A percentile compares a stretch with the other conserved stretches of the same genome.
Evolutionary conservation across 2,329 filamentous ascomycete species (phyloP).

Genomic region (Aspergillus melleus): DNA sequence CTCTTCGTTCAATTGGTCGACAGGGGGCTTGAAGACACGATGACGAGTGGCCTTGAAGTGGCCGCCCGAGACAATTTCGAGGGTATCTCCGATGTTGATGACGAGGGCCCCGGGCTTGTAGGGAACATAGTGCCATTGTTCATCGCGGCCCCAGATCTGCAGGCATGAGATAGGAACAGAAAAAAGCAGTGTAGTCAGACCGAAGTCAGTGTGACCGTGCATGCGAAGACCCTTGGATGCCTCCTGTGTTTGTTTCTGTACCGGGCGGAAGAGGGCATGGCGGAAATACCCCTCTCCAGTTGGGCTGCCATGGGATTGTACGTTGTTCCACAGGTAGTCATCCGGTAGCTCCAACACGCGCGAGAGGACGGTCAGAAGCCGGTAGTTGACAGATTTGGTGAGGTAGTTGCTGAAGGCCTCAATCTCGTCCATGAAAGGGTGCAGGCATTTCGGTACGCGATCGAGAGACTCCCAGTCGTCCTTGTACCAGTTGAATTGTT

Average conservation of each 20-base stretch:
- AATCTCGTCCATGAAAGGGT: slow-evolving; percentile 54
- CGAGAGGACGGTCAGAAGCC: slow-evolving; percentile 44
- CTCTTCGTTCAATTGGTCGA: slow-evolving; percentile 34
- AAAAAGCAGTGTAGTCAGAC: slow-evolving; percentile 49
- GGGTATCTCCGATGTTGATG: slow-evolving; percentile 50
- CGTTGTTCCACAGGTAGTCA: slow-evolving; percentile 46
- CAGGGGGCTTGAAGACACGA: slow-evolving; percentile 45
- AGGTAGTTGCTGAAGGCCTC: slow-evolving; percentile 49
- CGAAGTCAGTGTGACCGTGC: slow-evolving; percentile 52
- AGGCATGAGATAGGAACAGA: slow-evolving; percentile 50
- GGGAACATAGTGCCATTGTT: slow-evolving; percentile 50
- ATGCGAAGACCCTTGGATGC: slow-evolving; percentile 42
- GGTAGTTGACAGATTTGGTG: slow-evolving; percentile 50
- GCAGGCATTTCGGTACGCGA: slow-evolving; percentile 47
- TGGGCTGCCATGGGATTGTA: slow-evolving; percentile 46
- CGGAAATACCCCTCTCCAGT: slow-evolving; percentile 50
- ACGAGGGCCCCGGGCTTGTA: slow-evolving; percentile 49
- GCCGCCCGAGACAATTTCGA: slow-evolving; percentile 49
- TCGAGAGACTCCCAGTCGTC: slow-evolving; percentile 46
- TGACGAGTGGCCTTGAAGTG: slow-evolving; percentile 51
- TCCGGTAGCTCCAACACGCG: slow-evolving; percentile 48
- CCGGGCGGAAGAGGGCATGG: slow-evolving; percentile 46
- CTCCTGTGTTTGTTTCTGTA: slow-evolving; percentile 36
- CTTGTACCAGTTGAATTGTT: slow-evolving; percentile 57
- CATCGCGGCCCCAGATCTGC: slow-evolving; percentile 47